Conservation (phyloP, 345 rosid species). For the Dimocarpus longan region DNA sequence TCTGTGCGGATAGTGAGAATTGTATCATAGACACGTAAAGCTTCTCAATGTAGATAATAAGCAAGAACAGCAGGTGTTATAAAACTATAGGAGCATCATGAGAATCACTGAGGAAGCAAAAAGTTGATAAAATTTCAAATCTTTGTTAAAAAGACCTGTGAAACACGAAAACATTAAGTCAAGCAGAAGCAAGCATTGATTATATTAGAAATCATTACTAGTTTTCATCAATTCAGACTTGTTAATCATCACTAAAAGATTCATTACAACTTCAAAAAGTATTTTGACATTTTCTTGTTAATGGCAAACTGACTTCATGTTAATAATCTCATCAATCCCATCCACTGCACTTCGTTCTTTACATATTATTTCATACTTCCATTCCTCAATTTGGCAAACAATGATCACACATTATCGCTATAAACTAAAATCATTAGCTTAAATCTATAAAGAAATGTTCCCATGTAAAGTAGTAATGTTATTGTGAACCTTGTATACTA, state of each 20-base stretch:
- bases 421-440: too few relatives aligned
- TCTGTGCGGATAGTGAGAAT: conserved; percentile 6
- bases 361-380: too few relatives aligned
- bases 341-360: too few relatives aligned
- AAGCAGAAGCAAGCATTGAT: background rate
- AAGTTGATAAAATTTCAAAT: conserved; percentile 32
- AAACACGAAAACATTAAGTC: conserved; percentile 13
- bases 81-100: conserved; percentile 34
- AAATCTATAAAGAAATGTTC: too few relatives aligned
- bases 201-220: background rate
- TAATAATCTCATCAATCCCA: too few relatives aligned
- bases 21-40: background rate
- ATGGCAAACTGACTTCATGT: background rate
- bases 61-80: conserved; percentile 15
- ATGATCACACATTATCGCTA: too few relatives aligned
- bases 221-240: too few relatives aligned
- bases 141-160: conserved; percentile 55
- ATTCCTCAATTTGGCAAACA: too few relatives aligned
- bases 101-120: conserved; percentile 35
- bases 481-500: too few relatives aligned
- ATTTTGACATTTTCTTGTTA: background rate
- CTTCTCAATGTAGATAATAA: conserved; percentile 1
- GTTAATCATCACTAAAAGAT: too few relatives aligned
- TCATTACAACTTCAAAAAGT: too few relatives aligned
- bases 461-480: too few relatives aligned